These are phyloP conservation scores for Somion occarium DNA, from an alignment of 1,284 basidiomycete genomes.

Conservation along the genomic window DNA sequence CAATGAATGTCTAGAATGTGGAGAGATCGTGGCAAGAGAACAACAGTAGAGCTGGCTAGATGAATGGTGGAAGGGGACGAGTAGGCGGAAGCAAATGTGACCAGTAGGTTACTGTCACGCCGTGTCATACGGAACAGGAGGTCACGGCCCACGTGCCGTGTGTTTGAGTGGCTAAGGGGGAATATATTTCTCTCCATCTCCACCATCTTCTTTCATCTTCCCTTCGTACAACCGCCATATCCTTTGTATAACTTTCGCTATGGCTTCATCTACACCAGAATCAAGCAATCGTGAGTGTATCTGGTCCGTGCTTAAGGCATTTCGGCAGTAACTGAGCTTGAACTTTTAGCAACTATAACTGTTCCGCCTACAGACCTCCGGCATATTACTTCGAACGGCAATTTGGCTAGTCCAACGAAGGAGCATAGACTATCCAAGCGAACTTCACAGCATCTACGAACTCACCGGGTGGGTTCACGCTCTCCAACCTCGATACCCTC, in stretches of 20 bases:
- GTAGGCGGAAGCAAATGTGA: background rate
- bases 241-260: background rate
- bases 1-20: background rate
- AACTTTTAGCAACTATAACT: background rate
- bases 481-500: conserved; percentile 70
- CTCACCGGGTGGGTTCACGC: conserved; percentile 47
- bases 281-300: conserved; percentile 1
- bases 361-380: conserved; percentile 36
- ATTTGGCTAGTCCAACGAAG: conserved; percentile 34
- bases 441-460: conserved; percentile 41
- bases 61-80: background rate
- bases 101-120: background rate
- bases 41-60: background rate
- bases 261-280: conserved; percentile 3
- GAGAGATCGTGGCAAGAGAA: background rate
- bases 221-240: background rate
- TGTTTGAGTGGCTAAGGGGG: background rate
- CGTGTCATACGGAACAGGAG: background rate
- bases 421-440: conserved; percentile 38
- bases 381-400: conserved; percentile 38
- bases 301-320: background rate
- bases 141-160: background rate
- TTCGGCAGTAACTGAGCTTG: too few species aligned
- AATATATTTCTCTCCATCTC: conserved; percentile 7
- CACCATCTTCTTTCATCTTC: conserved; percentile 3